Evolutionary conservation across 2,329 filamentous ascomycete species (phyloP), one percentile per base, ranked within the genome.

Genomic region (Aphanocladium album): DNA sequence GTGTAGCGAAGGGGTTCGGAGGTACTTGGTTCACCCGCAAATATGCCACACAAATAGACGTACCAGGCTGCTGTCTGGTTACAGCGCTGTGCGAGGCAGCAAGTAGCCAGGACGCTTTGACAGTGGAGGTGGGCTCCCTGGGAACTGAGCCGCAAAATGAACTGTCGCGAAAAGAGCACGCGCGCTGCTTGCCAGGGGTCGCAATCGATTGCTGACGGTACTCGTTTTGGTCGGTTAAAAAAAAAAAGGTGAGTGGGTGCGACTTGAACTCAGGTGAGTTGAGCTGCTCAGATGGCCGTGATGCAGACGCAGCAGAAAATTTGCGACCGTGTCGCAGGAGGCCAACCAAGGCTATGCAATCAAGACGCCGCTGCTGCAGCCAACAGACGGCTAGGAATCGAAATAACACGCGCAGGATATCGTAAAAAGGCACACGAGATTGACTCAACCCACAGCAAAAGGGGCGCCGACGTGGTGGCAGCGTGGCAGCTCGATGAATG

Each of bases 401-500:
- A 41, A 51, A 58, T 39, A 39, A 58, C 16, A 23, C 16, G 39
- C 47, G 45, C 45, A 25, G 25, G 46, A 59, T 52, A 52, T 52
- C 56, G 56, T 35, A 33, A 19, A 52, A 25, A 45, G 33, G 47
- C 47, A 45, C 4, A 23, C 35, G 39, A 46, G 25, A 59, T 51
- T 30, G n/a, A 51, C n/a, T 49, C 35, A 41, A 51, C 37, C 51
- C 58, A 56, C 58, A 49, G 33, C 43, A 49, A 56, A 55, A 51
- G 51, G 41, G 39, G 51, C 37, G 41, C 51, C 33, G 50, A 53
- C 35, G 51, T 60, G 58, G 56, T 52, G 56, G 56, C 37, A 59
- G 56, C 58, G 57, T 60, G 51, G 50, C 51, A 56, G 51, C 51
- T 33, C 54, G 50, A 50, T 60, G 51, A 60, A 60, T 53, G 23